phyloP scores from a whole-genome alignment of 2,329 filamentous ascomycete genomes.

The Pseudogymnoascus verrucosus region DNA sequence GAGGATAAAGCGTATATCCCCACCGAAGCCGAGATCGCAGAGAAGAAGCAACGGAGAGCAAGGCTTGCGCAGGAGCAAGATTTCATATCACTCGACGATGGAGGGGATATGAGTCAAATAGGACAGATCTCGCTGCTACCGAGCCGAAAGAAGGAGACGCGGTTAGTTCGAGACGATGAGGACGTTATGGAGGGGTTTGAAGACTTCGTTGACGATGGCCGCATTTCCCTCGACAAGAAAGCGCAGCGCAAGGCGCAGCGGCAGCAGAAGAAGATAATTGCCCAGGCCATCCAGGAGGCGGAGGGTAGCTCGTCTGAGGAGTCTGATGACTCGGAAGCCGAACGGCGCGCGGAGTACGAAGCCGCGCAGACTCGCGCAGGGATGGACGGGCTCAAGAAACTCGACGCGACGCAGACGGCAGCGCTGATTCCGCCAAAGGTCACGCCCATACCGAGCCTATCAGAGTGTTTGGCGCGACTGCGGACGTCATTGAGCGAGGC shows the following conservation, averaged over 20 bases:
- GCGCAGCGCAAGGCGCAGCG: constrained; percentile 65
- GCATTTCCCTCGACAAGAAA: constrained; percentile 67
- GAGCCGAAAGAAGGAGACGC: constrained; percentile 58
- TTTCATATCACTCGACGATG: constrained; percentile 56
- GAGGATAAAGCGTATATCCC: constrained; percentile 50
- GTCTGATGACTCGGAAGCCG: constrained; percentile 61
- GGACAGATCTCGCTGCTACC: constrained; percentile 33
- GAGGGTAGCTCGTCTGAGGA: constrained; percentile 58
- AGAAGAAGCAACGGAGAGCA: constrained; percentile 85
- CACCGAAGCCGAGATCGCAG: constrained; percentile 75
- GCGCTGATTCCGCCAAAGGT: constrained; percentile 63
- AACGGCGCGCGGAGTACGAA: constrained; percentile 76
- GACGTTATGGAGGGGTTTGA: constrained; percentile 92
- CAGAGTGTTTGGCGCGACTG: constrained; percentile 57
- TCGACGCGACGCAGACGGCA: constrained; percentile 34
- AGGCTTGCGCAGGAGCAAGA: constrained; percentile 67
- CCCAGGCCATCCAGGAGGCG: constrained; percentile 71
- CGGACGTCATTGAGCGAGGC: constrained; percentile 54
- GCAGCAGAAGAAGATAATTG: constrained; percentile 68
- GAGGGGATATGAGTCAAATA: constrained; percentile 34
- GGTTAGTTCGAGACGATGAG: constrained; percentile 78
- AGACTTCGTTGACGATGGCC: constrained; percentile 79
- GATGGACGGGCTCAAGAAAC: constrained; percentile 61
- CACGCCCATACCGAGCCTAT: constrained; percentile 67
- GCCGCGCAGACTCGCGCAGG: constrained; percentile 77